Evolutionary conservation across 345 rosid genomes (phyloP), one percentile per base, ranked within the genome.

Genomic region (Gossypium anomalum): DNA sequence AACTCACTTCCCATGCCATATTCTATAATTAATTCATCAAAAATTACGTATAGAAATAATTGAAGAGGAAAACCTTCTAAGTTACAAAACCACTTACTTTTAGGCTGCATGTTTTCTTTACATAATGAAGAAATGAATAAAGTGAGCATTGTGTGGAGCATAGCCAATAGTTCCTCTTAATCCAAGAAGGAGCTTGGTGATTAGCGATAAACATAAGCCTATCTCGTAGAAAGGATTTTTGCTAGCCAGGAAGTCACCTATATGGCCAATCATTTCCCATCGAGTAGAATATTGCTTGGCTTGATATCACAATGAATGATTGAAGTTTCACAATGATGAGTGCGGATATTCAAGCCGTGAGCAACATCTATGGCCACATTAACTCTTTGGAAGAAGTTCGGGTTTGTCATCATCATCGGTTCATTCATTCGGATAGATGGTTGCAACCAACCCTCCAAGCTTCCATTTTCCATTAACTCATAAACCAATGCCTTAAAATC

Each of bases 1-100:
- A 71, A 71, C 13, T 14, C 62, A 0, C 75, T 74, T 17, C 87
- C 83, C 77, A 76, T 29, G 2, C 82, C 85, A 67, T 85, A 82
- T 52, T 85, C 82, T 82, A 72, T 27, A 66, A 77, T 41, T 7
- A 29, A 11, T 47, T 14, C 10, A 44, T 59, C 4, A 59, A 9
- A 49, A 10, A 62, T n/a, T 12, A 15, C 10, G 11, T 47, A 38
- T 4, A 27, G 0, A 29, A 5, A 25, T 29, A 27, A 49, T 6
- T 52, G 38, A 8, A 58, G 5, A 58, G 62, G 34, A 58, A 11
- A 12, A 10, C 34, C 15, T 5, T 57, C 7, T 22, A 58, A 22
- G 11, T 22, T 22, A 22, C 23, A 22, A 34, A 1, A 14, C 4
- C 29, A 2, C 29, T 27, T 27, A 27, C 29, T 27, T 27, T 27